Evolutionary conservation across 176 grass and related monocot species (phyloP), one percentile per base, ranked within the genome.

Genomic region (Poa annua): DNA sequence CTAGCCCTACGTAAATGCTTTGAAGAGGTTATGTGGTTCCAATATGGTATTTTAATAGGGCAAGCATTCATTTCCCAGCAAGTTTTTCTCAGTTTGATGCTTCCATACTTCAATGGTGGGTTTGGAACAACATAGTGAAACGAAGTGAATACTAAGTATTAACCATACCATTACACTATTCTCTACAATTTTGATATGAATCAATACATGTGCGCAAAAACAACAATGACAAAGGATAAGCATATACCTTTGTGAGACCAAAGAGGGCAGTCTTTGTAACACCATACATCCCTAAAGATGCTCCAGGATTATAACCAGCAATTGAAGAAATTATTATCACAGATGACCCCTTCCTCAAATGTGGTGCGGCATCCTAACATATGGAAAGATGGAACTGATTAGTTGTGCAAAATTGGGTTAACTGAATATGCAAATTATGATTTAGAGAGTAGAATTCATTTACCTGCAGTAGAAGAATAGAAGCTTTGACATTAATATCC

Each of bases 201-300:
- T 26, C 26, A 50, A 36, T 64, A 29, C 1, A 7, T 4, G 48
- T 34, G 75, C 5, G 35, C 11, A 38, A 53, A 22, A 29, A 61
- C 10, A 59, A 61, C 45, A 25, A 81, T 63, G 41, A 50, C 5
- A 76, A 51, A 21, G 41, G 42, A 80, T 83, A 44, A 85, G 19
- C 17, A 82, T 84, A 61, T 82, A 91, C 96, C 96, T 98, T 98
- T 24, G 92, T 98, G 55, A 98, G 95, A 11, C 95, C 95, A 55
- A 98, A 84, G 61, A 94, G 91, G 75, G 96, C 96, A 74, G 96
- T 98, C 80, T 98, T 98, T 83, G 96, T 98, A 75, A 98, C 96
- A 66, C 88, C 96, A 74, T 98, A 98, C 96, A 98, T 98, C 26
- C 83, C 36, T 85, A 98, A 75, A 34, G 85, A 75, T 77, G 77